Evolutionary conservation across 164 flowering plant species (phyloP).

Genomic region (Chloranthus sessilifolius): DNA sequence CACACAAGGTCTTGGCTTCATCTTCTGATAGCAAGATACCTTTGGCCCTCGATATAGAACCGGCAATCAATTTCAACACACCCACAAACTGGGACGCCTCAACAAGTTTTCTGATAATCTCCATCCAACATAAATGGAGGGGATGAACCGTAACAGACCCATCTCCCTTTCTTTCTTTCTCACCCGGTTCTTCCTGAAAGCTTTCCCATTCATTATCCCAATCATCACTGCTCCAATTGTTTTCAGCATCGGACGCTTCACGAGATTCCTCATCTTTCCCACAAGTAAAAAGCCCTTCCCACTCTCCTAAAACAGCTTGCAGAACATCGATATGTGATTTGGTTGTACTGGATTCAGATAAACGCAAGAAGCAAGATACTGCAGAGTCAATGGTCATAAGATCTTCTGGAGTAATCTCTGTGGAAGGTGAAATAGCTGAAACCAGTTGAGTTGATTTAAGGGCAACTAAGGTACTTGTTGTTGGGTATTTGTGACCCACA

Average conservation of each 20-base stretch:
- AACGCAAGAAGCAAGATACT: constrained; percentile 55
- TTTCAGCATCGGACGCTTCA: constrained; percentile 36
- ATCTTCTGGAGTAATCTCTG: constrained; percentile 67
- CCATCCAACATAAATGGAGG: constrained; percentile 78
- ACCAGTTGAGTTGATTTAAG: constrained; percentile 76
- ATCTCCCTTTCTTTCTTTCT: constrained; percentile 28
- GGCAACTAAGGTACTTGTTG: constrained; percentile 73
- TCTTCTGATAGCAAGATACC: constrained; percentile 48
- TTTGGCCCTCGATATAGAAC: constrained; percentile 28
- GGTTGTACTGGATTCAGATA: constrained; percentile 36
- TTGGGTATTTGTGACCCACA: too few relatives aligned
- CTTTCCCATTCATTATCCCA: constrained; percentile 99
- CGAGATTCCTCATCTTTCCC: constrained; percentile 23
- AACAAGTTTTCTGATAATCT: constrained; percentile 43
- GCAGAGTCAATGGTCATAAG: constrained; percentile 55
- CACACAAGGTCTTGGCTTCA: constrained; percentile 40
- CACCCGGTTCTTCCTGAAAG: constrained; percentile 58
- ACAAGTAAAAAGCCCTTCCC: constrained; percentile 66
- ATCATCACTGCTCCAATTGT: constrained; percentile 64
- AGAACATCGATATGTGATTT: constrained; percentile 46
- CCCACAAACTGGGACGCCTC: constrained; percentile 29
- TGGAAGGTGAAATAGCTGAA: constrained; percentile 47
- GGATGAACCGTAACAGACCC: constrained; percentile 46
- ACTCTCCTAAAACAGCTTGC: constrained; percentile 58
- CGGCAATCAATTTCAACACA: constrained; percentile 51